Base-by-base conservation (phyloP, 2,329 filamentous ascomycete genomes). In the Tolypocladium cylindrosporum region DNA sequence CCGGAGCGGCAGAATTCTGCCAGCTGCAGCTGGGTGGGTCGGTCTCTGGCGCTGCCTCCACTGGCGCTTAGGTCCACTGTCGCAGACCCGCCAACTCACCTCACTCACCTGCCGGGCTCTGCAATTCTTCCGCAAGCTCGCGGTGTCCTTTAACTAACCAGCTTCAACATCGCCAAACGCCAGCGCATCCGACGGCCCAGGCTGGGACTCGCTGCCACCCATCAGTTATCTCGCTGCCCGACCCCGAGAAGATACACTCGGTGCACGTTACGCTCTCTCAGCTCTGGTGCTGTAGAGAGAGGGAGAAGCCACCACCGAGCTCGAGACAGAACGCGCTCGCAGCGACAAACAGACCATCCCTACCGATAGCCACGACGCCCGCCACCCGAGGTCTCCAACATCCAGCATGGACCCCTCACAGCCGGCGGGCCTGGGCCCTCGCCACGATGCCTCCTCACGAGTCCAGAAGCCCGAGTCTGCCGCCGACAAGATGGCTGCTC, bases 401-500 rank as follows among this genome's bases (percentile, higher is more conserved):
- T 43, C 10, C 51, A 56, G 42, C 65, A 80, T 85, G 82, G 81
- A 85, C 62, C 75, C 75, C 57, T 75, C 76, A 61, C 74, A 76
- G 58, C 75, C 76, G 16, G 74, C 77, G 19, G 77, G 80, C 57
- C 75, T 85, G n/a, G 80, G 77, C 36, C 81, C 82, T 59, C 80
- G 79, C 53, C 79, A 80, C 65, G 82, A 86, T 71, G 68, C 72
- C 48, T 71, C 77, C 6, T 80, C 79, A 31, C 76, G 81, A 60
- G 72, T 86, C 39, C 78, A 82, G 67, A 79, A 85, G 65, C 66
- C 79, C 53, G 76, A 84, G 62, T 79, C 81, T 21, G 77, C 82
- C 62, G 79, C 86, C 68, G 79, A 90, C 72, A 79, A 83, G 62
- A 78, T 93, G 63, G 90, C 90, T 54, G 87, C 88, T 50, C 81